Conservation (phyloP, 2,329 filamentous ascomycete genomes). For the Orbilia brochopaga region DNA sequence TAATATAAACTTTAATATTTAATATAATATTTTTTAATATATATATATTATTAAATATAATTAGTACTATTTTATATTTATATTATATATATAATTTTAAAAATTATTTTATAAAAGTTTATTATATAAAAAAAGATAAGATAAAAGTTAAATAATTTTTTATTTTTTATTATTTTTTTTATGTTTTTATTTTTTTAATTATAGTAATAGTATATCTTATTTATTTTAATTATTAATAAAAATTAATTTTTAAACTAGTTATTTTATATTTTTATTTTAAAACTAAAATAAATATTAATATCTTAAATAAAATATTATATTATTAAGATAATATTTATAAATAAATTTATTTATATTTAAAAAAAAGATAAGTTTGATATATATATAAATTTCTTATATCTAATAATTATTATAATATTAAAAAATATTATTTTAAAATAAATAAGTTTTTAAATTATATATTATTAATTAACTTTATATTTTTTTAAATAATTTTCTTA, state of each 20-base stretch:
- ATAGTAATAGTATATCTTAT: too few species aligned
- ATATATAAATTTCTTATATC: background rate
- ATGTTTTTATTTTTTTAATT: too few species aligned
- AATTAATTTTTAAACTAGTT: too few species aligned
- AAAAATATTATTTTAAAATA: slow-evolving; percentile 6
- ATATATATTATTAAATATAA: too few species aligned
- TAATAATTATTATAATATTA: background rate
- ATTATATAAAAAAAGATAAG: background rate
- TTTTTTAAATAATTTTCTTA: background rate
- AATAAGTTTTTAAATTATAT: background rate
- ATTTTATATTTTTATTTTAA: slow-evolving; percentile 2
- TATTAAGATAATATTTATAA: slow-evolving; percentile 7
- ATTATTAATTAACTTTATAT: slow-evolving; percentile 9
- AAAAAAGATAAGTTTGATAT: background rate
- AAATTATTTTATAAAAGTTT: background rate
- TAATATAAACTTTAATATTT: too few species aligned
- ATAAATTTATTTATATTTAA: slow-evolving; percentile 8
- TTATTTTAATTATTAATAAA: too few species aligned
- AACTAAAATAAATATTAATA: background rate
- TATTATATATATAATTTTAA: background rate
- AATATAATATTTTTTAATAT: too few species aligned
- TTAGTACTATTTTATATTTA: too few species aligned
- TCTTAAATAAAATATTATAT: background rate
- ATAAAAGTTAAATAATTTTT: background rate
- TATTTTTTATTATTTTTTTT: too few species aligned